Conservation (phyloP, 306 rosid genomes). For the Sindora glabra region DNA sequence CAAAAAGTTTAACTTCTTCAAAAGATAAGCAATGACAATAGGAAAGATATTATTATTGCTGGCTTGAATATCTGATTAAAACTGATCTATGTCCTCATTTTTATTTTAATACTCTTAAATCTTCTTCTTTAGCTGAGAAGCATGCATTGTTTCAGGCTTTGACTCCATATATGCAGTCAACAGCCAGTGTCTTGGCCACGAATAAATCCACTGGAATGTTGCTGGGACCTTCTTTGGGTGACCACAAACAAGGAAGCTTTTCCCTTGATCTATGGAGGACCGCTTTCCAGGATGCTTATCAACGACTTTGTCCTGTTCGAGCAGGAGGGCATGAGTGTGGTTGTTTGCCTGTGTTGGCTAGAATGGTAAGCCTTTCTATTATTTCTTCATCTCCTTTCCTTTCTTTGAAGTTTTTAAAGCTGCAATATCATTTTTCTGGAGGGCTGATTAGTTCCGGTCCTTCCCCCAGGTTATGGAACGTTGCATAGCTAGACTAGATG, state of each 20-base stretch:
- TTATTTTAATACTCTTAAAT: too few relatives aligned
- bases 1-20: too few relatives aligned
- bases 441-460: constrained; percentile 19
- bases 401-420: not conserved
- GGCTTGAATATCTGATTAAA: too few relatives aligned
- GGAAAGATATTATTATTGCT: too few relatives aligned
- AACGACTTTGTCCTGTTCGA: constrained; percentile 83
- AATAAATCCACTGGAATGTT: constrained; percentile 42
- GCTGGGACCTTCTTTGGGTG: constrained; percentile 77
- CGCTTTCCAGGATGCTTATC: constrained; percentile 87
- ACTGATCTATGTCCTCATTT: too few relatives aligned
- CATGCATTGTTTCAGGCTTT: constrained; percentile 54
- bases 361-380: constrained; percentile 47
- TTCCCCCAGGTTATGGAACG: constrained; percentile 78
- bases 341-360: constrained; percentile 78
- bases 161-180: constrained; percentile 87
- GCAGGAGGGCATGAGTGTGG: constrained; percentile 97
- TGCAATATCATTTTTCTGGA: constrained; percentile 2
- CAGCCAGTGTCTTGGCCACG: constrained; percentile 23
- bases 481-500: constrained; percentile 76
- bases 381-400: not conserved
- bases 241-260: constrained; percentile 80
- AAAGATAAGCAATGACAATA: too few relatives aligned
- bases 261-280: constrained; percentile 72
- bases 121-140: too few relatives aligned